Evolutionary conservation across 2,329 filamentous ascomycete species (phyloP), one percentile per base, ranked within the genome.

Genomic region (Cordyceps pruinosa): DNA sequence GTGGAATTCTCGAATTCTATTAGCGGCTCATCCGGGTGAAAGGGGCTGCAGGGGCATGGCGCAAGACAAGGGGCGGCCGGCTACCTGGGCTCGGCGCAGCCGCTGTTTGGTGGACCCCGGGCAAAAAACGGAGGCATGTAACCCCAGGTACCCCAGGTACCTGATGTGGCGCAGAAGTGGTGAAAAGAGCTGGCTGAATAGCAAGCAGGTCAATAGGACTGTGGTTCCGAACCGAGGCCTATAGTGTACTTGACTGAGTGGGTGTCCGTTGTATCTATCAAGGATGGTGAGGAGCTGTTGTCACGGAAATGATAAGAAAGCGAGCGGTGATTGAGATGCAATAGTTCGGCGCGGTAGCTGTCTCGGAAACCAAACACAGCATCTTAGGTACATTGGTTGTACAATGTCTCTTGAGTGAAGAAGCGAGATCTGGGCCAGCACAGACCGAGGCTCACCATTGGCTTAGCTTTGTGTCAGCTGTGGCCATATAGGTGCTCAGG

Each of bases 121-220:
- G n/a, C 15, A 28, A 49, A 45, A 49, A 28, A 49, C 32, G 35
- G 42, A 23, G 23, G n/a, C n/a, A 41, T 41, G 37, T 9, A 56
- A 35, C 37, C 37, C 23, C 21, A 25, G 49, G 56, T 58, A 53
- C 49, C 56, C 52, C 6, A 12, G 12, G 30, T 6, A 6, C 12
- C 32, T 42, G 56, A 58, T 48, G 56, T 58, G 56, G 48, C 49
- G 42, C 47, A 26, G 21, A 42, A 42, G 21, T 32, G 42, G 34
- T 37, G 35, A 32, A 32, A 41, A 32, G n/a, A 47, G 23, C 37
- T 19, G 5, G 10, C 21, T 25, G 10, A 21, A 44, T 48, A 34
- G 52, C n/a, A n/a, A n/a, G n/a, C n/a, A n/a, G n/a, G n/a, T n/a
- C n/a, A n/a, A 51, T 15, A 19, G 5, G 13, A 7, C 2, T 23